Base-by-base conservation (phyloP, 352 stramenopile genomes). In the Achlya hypogyna region DNA sequence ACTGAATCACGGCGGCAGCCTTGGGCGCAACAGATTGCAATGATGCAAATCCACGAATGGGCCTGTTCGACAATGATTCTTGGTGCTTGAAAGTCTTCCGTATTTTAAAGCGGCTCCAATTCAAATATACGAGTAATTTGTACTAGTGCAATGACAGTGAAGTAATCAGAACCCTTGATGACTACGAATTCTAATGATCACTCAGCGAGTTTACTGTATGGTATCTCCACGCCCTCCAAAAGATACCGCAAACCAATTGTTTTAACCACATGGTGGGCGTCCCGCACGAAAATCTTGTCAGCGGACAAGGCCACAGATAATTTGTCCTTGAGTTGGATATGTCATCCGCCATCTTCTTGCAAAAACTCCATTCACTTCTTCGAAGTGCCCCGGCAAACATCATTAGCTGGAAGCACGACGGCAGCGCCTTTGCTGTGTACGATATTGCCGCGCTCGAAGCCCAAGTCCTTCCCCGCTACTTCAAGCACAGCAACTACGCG, bases 401-500 rank as follows among this genome's bases (percentile, higher is more conserved):
- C 18, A 35, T 35, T 2, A 20, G 18, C 5, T 65, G 59, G 59
- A 65, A 53, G 18, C 34, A 23, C 0, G 12, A 18, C 5, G 59
- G 59, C 59, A 58, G 27, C 12, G 32, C 42, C 27, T 56, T 65
- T 53, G 29, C 32, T 25, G 47, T 65, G 28, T 51, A 65, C 28
- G n/a, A 65, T 23, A 35, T 65, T 9, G 25, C 25, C 12, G 25
- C 38, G 5, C n/a, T 65, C 14, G 59, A 65, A 23, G 27, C 28
- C 20, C 42, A 27, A 6, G 27, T 69, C 27, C 45, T 69, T 5
- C 63, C 63, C 25, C 25, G 43, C 2, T 69, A 65, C 45, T 69
- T 69, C 47, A 65, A 63, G 6, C 54, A 63, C 42, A 63, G 29
- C 29, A 16, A 69, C 23, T 69, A 63, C 63, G 42, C 63, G 8